These are phyloP conservation scores for Cubamyces lactineus DNA, from an alignment of 768 basidiomycete genomes.

Conservation along the genomic window DNA sequence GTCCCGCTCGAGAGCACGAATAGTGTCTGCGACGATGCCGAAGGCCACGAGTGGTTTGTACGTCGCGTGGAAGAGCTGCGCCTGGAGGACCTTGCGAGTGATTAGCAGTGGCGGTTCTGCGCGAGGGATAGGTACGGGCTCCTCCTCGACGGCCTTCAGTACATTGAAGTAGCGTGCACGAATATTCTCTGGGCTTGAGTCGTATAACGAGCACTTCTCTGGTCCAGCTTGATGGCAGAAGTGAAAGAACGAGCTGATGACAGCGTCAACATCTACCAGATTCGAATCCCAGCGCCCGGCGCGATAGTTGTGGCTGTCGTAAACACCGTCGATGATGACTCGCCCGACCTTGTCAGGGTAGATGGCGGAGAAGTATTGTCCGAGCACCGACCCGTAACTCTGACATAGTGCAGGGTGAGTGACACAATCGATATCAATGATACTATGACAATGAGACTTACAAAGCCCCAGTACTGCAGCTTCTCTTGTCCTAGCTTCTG, in stretches of 20 bases:
- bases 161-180: slow-evolving; percentile 22
- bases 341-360: slow-evolving; percentile 39
- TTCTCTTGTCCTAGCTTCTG: slow-evolving; percentile 34
- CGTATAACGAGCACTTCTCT: slow-evolving; percentile 31
- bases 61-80: slow-evolving; percentile 3
- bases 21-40: slow-evolving; percentile 12
- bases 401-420: not conserved
- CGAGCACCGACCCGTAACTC: slow-evolving; percentile 28
- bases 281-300: slow-evolving; percentile 28
- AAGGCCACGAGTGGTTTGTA: slow-evolving; percentile 16
- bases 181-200: slow-evolving; percentile 26
- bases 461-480: slow-evolving; percentile 38
- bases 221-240: slow-evolving; percentile 33
- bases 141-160: slow-evolving; percentile 6
- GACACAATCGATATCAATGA: not conserved
- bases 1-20: slow-evolving; percentile 13
- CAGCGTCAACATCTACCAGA: slow-evolving; percentile 30
- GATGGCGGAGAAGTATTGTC: slow-evolving; percentile 35
- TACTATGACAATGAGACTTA: slow-evolving; percentile 14
- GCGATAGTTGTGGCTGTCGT: slow-evolving; percentile 31
- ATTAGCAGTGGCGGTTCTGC: slow-evolving; percentile 12
- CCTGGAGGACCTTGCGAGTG: slow-evolving; percentile 17
- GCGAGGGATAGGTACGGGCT: slow-evolving; percentile 9
- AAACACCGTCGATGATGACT: slow-evolving; percentile 37
- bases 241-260: slow-evolving; percentile 20